Base-by-base conservation (phyloP, 2,329 filamentous ascomycete genomes). In the Verticillium klebahnii region DNA sequence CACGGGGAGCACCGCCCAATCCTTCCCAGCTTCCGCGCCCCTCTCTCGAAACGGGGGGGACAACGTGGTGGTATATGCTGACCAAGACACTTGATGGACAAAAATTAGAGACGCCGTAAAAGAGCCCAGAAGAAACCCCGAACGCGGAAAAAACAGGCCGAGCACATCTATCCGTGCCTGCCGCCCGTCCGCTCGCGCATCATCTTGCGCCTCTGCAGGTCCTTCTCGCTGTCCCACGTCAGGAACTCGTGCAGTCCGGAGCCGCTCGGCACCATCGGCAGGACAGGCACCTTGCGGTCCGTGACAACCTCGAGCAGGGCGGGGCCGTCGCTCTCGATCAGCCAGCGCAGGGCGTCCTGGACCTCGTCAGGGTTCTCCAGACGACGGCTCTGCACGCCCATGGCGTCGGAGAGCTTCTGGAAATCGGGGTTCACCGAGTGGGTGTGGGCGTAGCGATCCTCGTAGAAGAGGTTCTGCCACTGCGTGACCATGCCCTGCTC, bases 401-500 rank as follows among this genome's bases (percentile, higher is more conserved):
- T 98, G 25, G 94, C 89, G 67, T 97, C 91, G 37, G 92, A 87
- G 56, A 98, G 82, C 81, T 95, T 97, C 78, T 94, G 91, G 74
- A 98, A 98, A 74, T 97, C 88, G n/a, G 94, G 93, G 77, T 98
- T 98, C 73, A 86, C 84, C 79, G 97, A 93, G 76, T 98, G 94
- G 0, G 94, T 97, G 75, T 97, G 93, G 39, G 92, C 85, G 70
- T 88, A 98, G 69, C 94, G 88, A 73, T 97, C 93, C 76, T 97
- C 90, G 80, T 96, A 98, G 80, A 98, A 98, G 67, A 98, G 87
- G 70, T 92, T 93, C 78, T 98, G 94, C 94, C 94, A 98, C 80
- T 97, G 94, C 1, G 93, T 97, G 54, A 98, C 93, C 94, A 98
- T 98, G 60, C 94, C 94, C 79, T 97, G 94, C 78, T 98, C 93